Conservation (phyloP, 1,284 basidiomycete species). For the Phylloporus sp. region DNA sequence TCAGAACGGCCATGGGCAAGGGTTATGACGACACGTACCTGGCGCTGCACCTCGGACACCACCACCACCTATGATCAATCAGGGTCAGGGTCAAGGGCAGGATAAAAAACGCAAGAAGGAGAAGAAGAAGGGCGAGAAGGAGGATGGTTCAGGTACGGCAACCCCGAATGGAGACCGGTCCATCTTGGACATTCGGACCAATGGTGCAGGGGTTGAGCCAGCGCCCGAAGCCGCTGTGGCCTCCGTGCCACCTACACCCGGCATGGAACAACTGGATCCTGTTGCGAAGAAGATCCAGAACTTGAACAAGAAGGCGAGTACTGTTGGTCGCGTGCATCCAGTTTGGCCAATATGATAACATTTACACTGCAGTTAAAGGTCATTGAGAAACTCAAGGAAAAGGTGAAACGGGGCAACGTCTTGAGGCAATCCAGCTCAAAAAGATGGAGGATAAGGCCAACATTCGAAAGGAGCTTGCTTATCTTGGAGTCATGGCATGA, state of each 20-base stretch:
- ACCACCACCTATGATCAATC: conserved; percentile 47
- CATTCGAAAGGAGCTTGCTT: conserved; percentile 78
- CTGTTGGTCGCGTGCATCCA: conserved; percentile 5
- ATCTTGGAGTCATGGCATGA: conserved; percentile 28
- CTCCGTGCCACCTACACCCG: conserved; percentile 59
- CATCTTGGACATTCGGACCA: conserved; percentile 41
- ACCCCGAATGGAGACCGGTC: conserved; percentile 34
- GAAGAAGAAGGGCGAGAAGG: conserved; percentile 49
- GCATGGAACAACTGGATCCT: conserved; percentile 73
- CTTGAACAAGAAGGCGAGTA: conserved; percentile 85
- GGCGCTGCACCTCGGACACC: conserved; percentile 60
- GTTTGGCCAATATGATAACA: no score
- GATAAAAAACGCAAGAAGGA: conserved; percentile 59
- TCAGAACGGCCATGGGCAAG: conserved; percentile 36
- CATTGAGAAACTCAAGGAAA: conserved; percentile 94
- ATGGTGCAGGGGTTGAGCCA: conserved; percentile 19
- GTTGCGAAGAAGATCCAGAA: conserved; percentile 91
- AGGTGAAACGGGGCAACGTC: conserved; percentile 81
- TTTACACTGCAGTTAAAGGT: conserved; percentile 77
- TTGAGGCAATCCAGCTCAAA: conserved; percentile 93
- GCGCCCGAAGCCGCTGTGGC: conserved; percentile 28
- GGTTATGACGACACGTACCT: conserved; percentile 59
- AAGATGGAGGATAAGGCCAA: conserved; percentile 92
- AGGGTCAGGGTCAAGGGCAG: conserved; percentile 28
- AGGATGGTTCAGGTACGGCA: conserved; percentile 36